These are phyloP conservation scores for Takashimella koratensis DNA, from an alignment of 1,284 basidiomycete genomes.

Conservation along the genomic window DNA sequence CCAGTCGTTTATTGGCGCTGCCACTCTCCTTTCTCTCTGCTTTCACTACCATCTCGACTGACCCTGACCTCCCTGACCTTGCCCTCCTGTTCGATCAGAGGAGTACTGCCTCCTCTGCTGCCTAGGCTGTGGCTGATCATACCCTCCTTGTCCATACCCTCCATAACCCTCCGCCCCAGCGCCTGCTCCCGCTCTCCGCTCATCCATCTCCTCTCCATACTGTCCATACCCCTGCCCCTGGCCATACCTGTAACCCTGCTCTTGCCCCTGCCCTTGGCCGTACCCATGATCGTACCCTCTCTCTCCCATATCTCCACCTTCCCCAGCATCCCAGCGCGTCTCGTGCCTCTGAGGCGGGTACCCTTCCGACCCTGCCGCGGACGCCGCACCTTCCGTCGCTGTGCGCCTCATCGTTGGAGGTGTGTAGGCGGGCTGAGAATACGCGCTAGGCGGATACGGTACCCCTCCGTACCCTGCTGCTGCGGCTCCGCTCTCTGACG, in stretches of 20 bases:
- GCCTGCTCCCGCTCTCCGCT: too few species aligned
- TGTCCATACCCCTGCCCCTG: neutral
- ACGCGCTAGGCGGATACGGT: slow-evolving; percentile 26
- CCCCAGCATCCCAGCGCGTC: slow-evolving; percentile 17
- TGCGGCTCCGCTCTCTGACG: neutral
- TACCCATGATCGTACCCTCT: neutral
- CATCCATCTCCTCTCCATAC: too few species aligned
- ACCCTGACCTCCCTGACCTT: too few species aligned
- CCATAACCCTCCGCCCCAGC: too few species aligned
- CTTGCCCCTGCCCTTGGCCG: neutral
- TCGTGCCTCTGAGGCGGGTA: neutral
- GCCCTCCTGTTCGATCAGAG: too few species aligned
- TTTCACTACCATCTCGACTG: too few species aligned
- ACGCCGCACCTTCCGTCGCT: slow-evolving; percentile 9
- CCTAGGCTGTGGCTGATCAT: too few species aligned
- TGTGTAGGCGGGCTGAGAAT: slow-evolving; percentile 22
- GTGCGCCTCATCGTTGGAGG: slow-evolving; percentile 21
- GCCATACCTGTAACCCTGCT: neutral
- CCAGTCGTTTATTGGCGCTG: too few species aligned
- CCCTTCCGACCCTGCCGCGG: slow-evolving; percentile 4
- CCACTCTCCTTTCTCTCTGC: too few species aligned
- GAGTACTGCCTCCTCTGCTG: too few species aligned
- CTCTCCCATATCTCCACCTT: neutral
- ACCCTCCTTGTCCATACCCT: too few species aligned
- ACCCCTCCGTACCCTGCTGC: slow-evolving; percentile 3